phyloP scores from a whole-genome alignment of 805 yeast genomes.

The Lipomyces yamadae region DNA sequence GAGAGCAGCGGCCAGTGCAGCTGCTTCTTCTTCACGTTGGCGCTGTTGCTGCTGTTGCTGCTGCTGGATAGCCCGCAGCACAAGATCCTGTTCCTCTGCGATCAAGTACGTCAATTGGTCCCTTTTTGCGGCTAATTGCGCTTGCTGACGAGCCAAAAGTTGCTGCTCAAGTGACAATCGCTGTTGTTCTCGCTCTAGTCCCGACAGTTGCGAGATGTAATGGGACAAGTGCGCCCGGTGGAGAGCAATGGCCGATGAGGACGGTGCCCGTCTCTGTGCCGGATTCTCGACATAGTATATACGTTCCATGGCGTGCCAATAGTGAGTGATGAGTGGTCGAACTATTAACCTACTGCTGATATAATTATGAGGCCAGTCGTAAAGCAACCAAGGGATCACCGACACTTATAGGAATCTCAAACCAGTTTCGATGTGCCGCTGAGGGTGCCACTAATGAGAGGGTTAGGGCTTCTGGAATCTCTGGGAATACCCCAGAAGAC shows the following conservation, averaged over 20 bases:
- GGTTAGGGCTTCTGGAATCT: slow-evolving; percentile 1
- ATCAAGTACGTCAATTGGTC: slow-evolving; percentile 39
- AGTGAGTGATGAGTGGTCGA: neutral
- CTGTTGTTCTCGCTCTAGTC: slow-evolving; percentile 40
- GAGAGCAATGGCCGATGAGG: slow-evolving; percentile 22
- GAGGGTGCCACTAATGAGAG: neutral
- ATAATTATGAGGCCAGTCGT: neutral
- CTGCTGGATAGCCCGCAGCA: slow-evolving; percentile 37
- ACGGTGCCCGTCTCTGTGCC: neutral
- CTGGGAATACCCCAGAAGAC: neutral
- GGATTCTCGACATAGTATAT: neutral
- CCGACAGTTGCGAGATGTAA: slow-evolving; percentile 37
- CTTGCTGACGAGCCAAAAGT: slow-evolving; percentile 31
- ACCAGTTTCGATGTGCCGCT: too few relatives aligned
- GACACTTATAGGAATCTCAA: neutral
- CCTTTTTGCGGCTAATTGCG: slow-evolving; percentile 37
- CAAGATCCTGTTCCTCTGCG: slow-evolving; percentile 41
- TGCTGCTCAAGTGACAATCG: slow-evolving; percentile 34
- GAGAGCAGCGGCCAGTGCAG: slow-evolving; percentile 24
- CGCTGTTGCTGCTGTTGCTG: slow-evolving; percentile 27
- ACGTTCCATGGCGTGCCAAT: neutral
- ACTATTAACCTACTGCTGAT: neutral
- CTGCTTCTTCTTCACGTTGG: slow-evolving; percentile 27
- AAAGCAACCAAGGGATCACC: neutral
- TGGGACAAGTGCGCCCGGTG: slow-evolving; percentile 39